Conservation (phyloP, 1,139 yeast species). For the Pichia cactophila region DNA sequence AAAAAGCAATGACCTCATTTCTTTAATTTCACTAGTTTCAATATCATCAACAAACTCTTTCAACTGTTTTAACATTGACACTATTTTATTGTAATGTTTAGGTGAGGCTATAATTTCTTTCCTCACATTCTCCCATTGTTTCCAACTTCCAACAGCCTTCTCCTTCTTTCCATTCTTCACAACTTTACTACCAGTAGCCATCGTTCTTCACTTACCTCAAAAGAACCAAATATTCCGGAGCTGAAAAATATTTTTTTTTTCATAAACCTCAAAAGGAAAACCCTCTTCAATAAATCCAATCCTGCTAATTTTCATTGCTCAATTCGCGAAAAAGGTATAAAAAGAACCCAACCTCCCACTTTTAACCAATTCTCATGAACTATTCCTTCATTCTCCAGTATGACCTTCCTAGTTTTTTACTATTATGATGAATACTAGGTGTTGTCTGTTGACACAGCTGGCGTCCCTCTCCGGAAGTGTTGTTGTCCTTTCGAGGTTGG, state of each 20-base stretch:
- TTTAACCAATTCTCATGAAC: conserved; percentile 6
- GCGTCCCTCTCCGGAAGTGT: conserved; percentile 37
- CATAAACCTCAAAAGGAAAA: not conserved
- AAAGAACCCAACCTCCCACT: not conserved
- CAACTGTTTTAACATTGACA: conserved; percentile 36
- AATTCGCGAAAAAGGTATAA: not conserved
- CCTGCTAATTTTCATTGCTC: not conserved
- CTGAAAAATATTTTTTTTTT: not conserved
- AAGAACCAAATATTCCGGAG: not conserved
- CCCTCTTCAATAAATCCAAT: not conserved
- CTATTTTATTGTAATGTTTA: conserved; percentile 47
- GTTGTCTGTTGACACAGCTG: conserved; percentile 30
- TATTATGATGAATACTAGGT: conserved; percentile 53
- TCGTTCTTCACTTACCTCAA: not conserved
- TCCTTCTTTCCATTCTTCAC: conserved; percentile 11
- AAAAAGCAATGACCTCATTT: conserved; percentile 44
- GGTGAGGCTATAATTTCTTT: conserved; percentile 33
- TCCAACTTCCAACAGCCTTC: conserved; percentile 2
- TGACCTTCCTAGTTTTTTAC: conserved; percentile 34
- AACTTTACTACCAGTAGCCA: not conserved
- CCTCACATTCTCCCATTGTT: conserved; percentile 27
- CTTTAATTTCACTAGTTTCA: conserved; percentile 9
- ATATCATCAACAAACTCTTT: conserved; percentile 22
- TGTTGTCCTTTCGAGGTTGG: conserved; percentile 14
- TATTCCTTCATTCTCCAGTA: conserved; percentile 19